Evolutionary conservation across 306 rosid genomes (phyloP).

Genomic region (Comarum palustre): DNA sequence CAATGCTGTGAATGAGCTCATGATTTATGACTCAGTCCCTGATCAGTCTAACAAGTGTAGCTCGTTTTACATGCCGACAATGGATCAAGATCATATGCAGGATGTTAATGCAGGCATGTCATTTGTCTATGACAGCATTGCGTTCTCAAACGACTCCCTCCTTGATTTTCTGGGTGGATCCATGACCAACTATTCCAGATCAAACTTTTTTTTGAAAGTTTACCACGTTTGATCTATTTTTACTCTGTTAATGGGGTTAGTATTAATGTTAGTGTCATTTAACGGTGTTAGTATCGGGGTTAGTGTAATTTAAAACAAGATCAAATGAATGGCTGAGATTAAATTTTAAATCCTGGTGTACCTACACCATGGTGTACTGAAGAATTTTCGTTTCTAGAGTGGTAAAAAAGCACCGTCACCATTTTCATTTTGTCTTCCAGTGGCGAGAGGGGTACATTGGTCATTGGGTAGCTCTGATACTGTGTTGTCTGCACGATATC

Average conservation of each 20-base stretch:
- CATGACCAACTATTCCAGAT: conserved; percentile 58
- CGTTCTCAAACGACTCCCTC: conserved; percentile 61
- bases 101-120: conserved; percentile 54
- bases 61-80: conserved; percentile 32
- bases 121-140: conserved; percentile 68
- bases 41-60: conserved; percentile 44
- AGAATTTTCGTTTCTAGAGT: too few species aligned
- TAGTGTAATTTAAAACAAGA: too few species aligned
- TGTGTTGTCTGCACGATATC: not conserved
- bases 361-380: too few species aligned
- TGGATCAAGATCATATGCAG: conserved; percentile 23
- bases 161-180: conserved; percentile 85
- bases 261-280: too few species aligned
- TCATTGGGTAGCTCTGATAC: not conserved
- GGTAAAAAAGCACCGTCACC: too few species aligned
- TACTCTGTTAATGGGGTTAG: too few species aligned
- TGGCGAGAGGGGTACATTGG: not conserved
- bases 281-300: too few species aligned
- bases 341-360: too few species aligned
- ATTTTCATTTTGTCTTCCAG: not conserved
- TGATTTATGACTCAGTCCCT: conserved; percentile 24
- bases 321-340: too few species aligned
- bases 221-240: too few species aligned
- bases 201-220: too few species aligned
- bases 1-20: conserved; percentile 26